phyloP scores from a whole-genome alignment of 208 protist species.

The Trichomonas gallinae region DNA sequence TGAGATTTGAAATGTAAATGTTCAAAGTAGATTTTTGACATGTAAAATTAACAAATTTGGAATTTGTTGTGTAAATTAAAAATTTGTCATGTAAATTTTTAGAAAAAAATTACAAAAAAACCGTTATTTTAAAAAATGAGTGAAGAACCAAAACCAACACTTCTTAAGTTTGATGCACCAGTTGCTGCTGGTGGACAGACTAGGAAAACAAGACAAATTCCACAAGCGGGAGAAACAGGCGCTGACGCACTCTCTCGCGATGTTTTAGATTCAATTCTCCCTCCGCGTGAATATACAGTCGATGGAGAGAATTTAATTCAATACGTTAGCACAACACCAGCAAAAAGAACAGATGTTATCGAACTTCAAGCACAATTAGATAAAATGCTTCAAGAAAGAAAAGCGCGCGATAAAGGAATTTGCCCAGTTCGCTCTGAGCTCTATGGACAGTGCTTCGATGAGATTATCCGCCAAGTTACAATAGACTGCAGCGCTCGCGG shows the following conservation, averaged over 20 bases:
- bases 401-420: constrained; percentile 76
- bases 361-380: constrained; percentile 70
- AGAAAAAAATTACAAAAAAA: too few species aligned
- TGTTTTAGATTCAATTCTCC: constrained; percentile 61
- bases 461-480: constrained; percentile 85
- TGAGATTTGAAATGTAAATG: too few species aligned
- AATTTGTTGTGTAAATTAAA: too few species aligned
- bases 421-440: constrained; percentile 84
- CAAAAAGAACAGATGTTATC: constrained; percentile 65
- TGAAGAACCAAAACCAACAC: not conserved
- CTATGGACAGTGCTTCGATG: constrained; percentile 84
- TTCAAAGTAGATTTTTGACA: too few species aligned
- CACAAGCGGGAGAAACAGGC: not conserved
- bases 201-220: not conserved
- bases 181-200: not conserved
- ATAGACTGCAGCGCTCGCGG: constrained; percentile 87
- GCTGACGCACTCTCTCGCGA: constrained; percentile 39
- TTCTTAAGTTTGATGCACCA: not conserved
- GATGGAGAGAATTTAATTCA: constrained; percentile 61
- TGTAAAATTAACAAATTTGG: too few species aligned
- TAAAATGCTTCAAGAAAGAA: constrained; percentile 58
- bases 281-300: constrained; percentile 52
- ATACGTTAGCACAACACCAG: constrained; percentile 58
- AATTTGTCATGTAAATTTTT: too few species aligned
- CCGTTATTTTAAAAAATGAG: too few species aligned